A percentile compares a stretch with the other conserved stretches of the same genome.
phyloP scores from a whole-genome alignment of 2,329 filamentous ascomycete species.

The Cladosporium sp. region DNA sequence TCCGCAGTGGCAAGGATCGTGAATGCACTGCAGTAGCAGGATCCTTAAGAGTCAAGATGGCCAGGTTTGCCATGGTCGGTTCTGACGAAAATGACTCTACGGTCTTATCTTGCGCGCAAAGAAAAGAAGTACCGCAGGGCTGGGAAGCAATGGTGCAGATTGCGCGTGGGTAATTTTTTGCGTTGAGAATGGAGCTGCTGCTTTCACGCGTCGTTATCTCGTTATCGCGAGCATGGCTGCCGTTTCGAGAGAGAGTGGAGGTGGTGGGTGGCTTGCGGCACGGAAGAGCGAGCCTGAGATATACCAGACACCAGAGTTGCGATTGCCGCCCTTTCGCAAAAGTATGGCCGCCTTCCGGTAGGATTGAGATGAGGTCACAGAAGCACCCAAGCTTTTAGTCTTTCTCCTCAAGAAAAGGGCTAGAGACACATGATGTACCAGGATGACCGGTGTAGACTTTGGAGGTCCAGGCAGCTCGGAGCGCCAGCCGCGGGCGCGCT shows the following conservation, averaged over 20 bases:
- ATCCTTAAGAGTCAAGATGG: conserved; percentile 8
- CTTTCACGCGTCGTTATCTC: conserved; percentile 14
- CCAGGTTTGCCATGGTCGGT: conserved; percentile 16
- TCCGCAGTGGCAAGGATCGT: conserved; percentile 19
- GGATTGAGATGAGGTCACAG: conserved; percentile 13
- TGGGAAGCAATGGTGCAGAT: neutral
- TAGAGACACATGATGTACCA: conserved; percentile 15
- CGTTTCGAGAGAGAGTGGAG: conserved; percentile 8
- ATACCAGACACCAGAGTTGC: neutral
- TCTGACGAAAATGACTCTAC: neutral
- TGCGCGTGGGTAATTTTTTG: neutral
- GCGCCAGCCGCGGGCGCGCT: conserved; percentile 5
- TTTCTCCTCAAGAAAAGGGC: neutral
- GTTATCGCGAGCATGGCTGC: conserved; percentile 17
- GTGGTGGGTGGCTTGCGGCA: conserved; percentile 1
- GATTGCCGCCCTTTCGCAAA: neutral
- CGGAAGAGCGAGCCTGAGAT: neutral
- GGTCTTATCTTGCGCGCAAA: conserved; percentile 11
- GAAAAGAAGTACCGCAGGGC: neutral
- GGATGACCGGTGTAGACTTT: conserved; percentile 14
- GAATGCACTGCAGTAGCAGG: neutral
- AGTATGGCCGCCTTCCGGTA: neutral
- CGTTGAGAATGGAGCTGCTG: neutral
- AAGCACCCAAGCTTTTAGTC: conserved; percentile 8
- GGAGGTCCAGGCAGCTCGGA: conserved; percentile 14